phyloP scores from a whole-genome alignment of 2,329 filamentous ascomycete species.

The Magnaporthiopsis rhizophila region DNA sequence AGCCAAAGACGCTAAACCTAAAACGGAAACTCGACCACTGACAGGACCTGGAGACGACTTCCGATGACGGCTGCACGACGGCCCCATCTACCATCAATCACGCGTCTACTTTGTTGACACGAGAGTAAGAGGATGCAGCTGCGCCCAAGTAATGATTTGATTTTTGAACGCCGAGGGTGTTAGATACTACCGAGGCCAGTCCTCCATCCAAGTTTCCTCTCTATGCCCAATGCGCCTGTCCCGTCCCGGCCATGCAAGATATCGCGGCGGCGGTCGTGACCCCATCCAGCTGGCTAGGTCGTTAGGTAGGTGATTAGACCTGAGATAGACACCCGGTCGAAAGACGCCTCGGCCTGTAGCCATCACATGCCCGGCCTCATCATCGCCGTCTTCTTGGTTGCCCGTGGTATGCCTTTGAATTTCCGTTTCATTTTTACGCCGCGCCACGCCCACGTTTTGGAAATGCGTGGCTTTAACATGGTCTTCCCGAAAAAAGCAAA shows the following conservation, averaged over 20 bases:
- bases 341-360: neutral
- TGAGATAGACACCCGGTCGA: neutral
- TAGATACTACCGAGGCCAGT: neutral
- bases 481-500: constrained; percentile 7
- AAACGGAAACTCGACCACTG: neutral
- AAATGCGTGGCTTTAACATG: constrained; percentile 6
- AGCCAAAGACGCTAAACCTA: neutral
- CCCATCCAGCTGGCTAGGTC: neutral
- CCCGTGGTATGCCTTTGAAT: constrained; percentile 1
- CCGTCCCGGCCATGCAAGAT: neutral
- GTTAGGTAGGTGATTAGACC: neutral
- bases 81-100: no score
- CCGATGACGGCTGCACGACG: neutral
- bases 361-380: neutral
- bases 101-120: no score
- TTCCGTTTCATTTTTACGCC: constrained; percentile 9
- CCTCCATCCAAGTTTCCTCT: neutral
- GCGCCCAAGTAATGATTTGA: neutral
- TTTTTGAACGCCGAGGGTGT: neutral
- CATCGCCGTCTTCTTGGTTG: neutral
- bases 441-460: constrained; percentile 3
- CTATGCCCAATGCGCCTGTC: neutral
- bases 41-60: neutral
- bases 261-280: neutral
- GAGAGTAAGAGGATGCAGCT: no score